Evolutionary conservation across 352 stramenopile genomes (phyloP), one percentile per base, ranked within the genome.

Genomic region (Phytophthora pseudosyringae): DNA sequence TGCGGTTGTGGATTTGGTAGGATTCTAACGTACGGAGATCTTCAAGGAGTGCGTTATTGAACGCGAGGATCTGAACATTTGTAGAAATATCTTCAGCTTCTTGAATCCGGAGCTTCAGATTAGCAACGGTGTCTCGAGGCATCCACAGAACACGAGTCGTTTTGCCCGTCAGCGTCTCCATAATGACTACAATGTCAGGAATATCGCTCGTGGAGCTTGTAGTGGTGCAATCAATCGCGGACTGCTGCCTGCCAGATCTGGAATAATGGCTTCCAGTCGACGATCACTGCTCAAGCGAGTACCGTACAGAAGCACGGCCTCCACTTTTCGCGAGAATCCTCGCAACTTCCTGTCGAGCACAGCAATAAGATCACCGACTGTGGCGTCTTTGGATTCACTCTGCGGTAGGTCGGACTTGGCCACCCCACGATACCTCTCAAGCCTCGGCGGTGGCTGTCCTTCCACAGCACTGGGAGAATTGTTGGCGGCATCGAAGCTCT

Each of bases 51-150:
- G 94, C 89, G 25, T 90, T 90, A 25, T 75, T 89, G 67, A 97
- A 98, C 51, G 98, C 97, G 11, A 98, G 71, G 38, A 90, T 76
- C 62, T 98, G 94, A 61, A 97, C 86, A 45, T 97, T 89, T 7
- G 78, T 63, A 18, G 90, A 90, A 55, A 98, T 95, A 38, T 31
- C 28, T 46, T 67, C 35, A 39, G 83, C 86, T 50, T 92, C 78
- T 46, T 91, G 58, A 70, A 97, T 94, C 58, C 93, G 93, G 2
- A 77, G 77, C 81, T 99, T 98, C 29, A 99, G 91, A 9, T 5
- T 10, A 67, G 96, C 86, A 49, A 98, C 95, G 13, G 80, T 92
- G 75, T 97, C 88, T 18, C 73, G 80, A 40, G 88, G 82, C 65
- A 93, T 83, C 6, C 96, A 83, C 63, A 93, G 81, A 36, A 97